Evolutionary conservation across 495 filamentous ascomycete species (phyloP).

Genomic region (Xylaria sp.): DNA sequence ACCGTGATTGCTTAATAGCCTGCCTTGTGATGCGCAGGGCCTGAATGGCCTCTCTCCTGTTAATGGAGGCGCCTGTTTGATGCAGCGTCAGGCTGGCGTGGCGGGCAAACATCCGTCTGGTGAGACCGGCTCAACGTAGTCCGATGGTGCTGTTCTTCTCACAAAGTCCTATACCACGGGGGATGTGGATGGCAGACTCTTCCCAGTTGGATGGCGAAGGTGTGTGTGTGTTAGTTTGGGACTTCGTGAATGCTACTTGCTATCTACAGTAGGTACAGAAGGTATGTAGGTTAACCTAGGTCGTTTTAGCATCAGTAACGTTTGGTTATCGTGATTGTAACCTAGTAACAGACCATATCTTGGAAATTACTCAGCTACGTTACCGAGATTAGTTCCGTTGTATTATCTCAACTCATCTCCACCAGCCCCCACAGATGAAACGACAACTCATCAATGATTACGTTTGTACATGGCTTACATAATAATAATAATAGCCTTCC

Average conservation of each 20-base stretch:
- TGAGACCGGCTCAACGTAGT: not conserved
- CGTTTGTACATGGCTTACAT: slow-evolving; percentile 6
- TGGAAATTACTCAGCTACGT: not conserved
- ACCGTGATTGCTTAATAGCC: not conserved
- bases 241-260: not conserved
- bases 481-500: not conserved
- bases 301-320: not conserved
- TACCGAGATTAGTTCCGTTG: slow-evolving; percentile 8
- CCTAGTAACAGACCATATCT: not conserved
- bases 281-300: too few relatives aligned
- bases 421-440: slow-evolving; percentile 7
- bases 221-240: not conserved
- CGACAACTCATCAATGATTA: slow-evolving; percentile 22
- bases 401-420: slow-evolving; percentile 6
- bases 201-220: not conserved
- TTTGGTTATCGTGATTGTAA: slow-evolving; percentile 2
- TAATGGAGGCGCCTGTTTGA: slow-evolving; percentile 4
- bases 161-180: not conserved
- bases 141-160: not conserved
- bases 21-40: slow-evolving; percentile 5
- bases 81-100: slow-evolving; percentile 15
- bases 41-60: slow-evolving; percentile 8
- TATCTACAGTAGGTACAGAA: too few relatives aligned
- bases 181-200: not conserved
- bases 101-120: slow-evolving; percentile 21